Percentiles rank a stretch among this genome's conserved stretches.
phyloP scores from a whole-genome alignment of 2,329 filamentous ascomycete species.

The Gremmenia infestans region DNA sequence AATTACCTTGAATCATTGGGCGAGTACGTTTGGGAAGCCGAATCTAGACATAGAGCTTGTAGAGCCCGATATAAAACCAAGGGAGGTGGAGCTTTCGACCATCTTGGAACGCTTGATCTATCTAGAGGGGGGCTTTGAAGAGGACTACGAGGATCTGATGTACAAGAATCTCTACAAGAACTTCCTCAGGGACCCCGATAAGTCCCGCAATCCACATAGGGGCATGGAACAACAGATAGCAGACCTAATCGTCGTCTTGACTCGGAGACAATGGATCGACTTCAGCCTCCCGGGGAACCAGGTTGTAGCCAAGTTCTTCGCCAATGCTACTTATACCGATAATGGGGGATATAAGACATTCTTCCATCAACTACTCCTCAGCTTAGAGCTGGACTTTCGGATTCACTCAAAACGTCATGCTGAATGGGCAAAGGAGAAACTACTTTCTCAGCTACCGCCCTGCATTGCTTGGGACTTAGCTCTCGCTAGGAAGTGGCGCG shows the following conservation, averaged over 20 bases:
- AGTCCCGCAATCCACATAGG: constrained; percentile 53
- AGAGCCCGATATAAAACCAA: constrained; percentile 54
- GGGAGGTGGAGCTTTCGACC: constrained; percentile 52
- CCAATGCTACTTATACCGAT: constrained; percentile 52
- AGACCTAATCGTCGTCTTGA: constrained; percentile 65
- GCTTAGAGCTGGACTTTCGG: constrained; percentile 65
- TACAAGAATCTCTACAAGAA: constrained; percentile 62
- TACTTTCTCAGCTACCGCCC: constrained; percentile 61
- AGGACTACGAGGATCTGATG: constrained; percentile 51
- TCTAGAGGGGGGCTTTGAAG: constrained; percentile 51
- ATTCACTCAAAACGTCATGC: constrained; percentile 59
- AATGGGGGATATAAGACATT: constrained; percentile 54
- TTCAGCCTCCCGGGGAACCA: constrained; percentile 67
- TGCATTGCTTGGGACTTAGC: constrained; percentile 69
- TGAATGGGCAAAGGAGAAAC: constrained; percentile 59
- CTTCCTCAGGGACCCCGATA: constrained; percentile 64
- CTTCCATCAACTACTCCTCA: constrained; percentile 72
- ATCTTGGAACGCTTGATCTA: constrained; percentile 57
- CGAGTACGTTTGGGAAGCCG: constrained; percentile 50
- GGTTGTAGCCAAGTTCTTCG: constrained; percentile 68
- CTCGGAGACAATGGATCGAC: constrained; percentile 67
- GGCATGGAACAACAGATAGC: constrained; percentile 67
- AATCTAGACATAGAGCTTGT: constrained; percentile 53
- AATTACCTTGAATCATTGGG: constrained; percentile 67
- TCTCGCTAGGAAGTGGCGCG: constrained; percentile 67